These are phyloP conservation scores for Aureobasidium lini DNA, from an alignment of 2,329 filamentous ascomycete species.

Conservation along the genomic window DNA sequence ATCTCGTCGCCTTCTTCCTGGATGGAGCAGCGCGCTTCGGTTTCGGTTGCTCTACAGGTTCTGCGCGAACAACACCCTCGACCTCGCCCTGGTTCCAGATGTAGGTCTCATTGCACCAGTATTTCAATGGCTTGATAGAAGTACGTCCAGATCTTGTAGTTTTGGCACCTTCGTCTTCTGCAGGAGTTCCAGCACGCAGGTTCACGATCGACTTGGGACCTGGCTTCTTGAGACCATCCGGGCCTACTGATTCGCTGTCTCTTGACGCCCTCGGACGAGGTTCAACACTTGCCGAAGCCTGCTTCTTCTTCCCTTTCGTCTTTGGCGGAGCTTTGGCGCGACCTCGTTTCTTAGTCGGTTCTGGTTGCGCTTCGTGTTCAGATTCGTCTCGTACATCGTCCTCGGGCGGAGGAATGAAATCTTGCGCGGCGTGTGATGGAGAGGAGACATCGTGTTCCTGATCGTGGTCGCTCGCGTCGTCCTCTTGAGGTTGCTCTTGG, in stretches of 20 bases:
- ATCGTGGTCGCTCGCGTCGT: neutral
- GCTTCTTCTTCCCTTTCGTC: constrained; percentile 6
- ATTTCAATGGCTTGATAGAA: constrained; percentile 71
- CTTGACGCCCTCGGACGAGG: constrained; percentile 3
- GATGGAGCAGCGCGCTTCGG: constrained; percentile 20
- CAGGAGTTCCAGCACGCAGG: constrained; percentile 31
- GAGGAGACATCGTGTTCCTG: neutral
- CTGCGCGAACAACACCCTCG: constrained; percentile 69
- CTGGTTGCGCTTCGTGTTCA: constrained; percentile 3
- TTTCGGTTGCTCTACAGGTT: constrained; percentile 45
- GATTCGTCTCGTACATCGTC: constrained; percentile 1
- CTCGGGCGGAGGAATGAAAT: constrained; percentile 8
- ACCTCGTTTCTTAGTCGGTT: constrained; percentile 11
- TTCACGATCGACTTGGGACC: constrained; percentile 14
- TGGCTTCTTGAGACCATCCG: constrained; percentile 16
- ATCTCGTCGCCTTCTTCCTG: constrained; percentile 26
- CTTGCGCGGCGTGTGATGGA: constrained; percentile 3
- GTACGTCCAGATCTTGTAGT: constrained; percentile 72
- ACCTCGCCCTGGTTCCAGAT: constrained; percentile 62
- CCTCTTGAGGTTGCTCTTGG: neutral
- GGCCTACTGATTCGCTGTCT: constrained; percentile 18
- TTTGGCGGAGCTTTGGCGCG: neutral
- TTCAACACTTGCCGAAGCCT: neutral
- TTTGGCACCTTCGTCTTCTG: constrained; percentile 45
- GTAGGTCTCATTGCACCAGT: constrained; percentile 77